Base-by-base conservation (phyloP, 257 asterid species). In the Scutellaria minor region DNA sequence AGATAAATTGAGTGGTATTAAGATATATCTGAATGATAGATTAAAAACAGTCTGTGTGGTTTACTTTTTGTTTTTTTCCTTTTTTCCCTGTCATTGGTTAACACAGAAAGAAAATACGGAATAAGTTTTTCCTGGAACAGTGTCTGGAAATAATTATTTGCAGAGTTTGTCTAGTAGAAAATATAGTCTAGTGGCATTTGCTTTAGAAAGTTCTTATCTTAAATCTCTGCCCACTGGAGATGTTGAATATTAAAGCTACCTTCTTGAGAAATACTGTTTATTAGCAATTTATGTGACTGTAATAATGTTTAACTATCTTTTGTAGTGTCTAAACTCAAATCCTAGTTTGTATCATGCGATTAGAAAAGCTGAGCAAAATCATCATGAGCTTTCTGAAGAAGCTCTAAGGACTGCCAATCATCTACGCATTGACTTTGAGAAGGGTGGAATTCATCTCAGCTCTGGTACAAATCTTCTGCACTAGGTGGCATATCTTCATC, bases 401-500 rank as follows among this genome's bases (percentile, higher is more conserved):
- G 96, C 85, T 70, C 85, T 15, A 45, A 87, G 95, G 81, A 91
- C 93, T 75, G 99, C 93, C 68, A 85, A 57, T 59, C 78, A 81
- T 84, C 78, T 87, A 66, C 95, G 95, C 10, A 79, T 68, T 76
- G 98, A 91, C 83, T 81, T 91, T 80, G 99, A 94, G 87, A 91
- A 88, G 88, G 98, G 98, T 76, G 99, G 99, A 78, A 89, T 91
- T 84, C 98, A 94, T 83, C 97, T 94, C 45, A 74, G 78, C 75
- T 75, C 88, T 71, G 97, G 99, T 94, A 84, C 51, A 58, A 70
- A 65, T 79, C 74, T 68, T 66, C 71, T 6, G 48, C 69, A 77
- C 50, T 66, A 65, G 64, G 58, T 73, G 1, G 20, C 14, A 46
- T 40, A 44, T 59, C 60, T 10, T 64, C 60, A 62, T 64, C 57